Conservation (phyloP, 257 asterid species). For the Fraxinus quadrangulata region DNA sequence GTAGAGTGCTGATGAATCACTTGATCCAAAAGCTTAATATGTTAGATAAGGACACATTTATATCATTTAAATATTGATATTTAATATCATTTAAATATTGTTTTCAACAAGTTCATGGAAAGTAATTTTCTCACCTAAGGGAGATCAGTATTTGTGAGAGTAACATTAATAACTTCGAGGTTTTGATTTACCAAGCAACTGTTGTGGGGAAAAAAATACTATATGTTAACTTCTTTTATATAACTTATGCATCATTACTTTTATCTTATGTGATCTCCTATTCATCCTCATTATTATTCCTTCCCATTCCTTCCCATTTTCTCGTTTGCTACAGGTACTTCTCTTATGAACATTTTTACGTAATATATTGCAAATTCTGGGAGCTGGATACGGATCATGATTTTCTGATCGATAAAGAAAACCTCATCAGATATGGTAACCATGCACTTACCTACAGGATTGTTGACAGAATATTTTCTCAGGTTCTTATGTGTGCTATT, state of each 20-base stretch:
- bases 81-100: background rate
- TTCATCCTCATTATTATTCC: slow-evolving; percentile 15
- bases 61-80: too few relatives aligned
- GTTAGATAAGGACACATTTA: background rate
- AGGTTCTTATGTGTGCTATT: slow-evolving; percentile 55
- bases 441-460: slow-evolving; percentile 99
- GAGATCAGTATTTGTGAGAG: slow-evolving; percentile 12
- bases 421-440: slow-evolving; percentile 96
- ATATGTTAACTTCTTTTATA: background rate
- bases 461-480: slow-evolving; percentile 98
- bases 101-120: background rate
- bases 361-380: slow-evolving; percentile 99
- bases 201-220: background rate
- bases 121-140: slow-evolving; percentile 7
- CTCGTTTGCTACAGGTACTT: slow-evolving; percentile 71
- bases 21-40: background rate
- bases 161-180: background rate
- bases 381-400: slow-evolving; percentile 99
- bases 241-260: slow-evolving; percentile 2
- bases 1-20: background rate
- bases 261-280: slow-evolving; percentile 12
- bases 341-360: slow-evolving; percentile 98
- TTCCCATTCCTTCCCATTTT: slow-evolving; percentile 22
- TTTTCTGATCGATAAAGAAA: slow-evolving; percentile 95
- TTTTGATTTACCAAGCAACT: slow-evolving; percentile 17